These are phyloP conservation scores for Tilletia caries DNA, from an alignment of 1,284 basidiomycete species.

Conservation along the genomic window DNA sequence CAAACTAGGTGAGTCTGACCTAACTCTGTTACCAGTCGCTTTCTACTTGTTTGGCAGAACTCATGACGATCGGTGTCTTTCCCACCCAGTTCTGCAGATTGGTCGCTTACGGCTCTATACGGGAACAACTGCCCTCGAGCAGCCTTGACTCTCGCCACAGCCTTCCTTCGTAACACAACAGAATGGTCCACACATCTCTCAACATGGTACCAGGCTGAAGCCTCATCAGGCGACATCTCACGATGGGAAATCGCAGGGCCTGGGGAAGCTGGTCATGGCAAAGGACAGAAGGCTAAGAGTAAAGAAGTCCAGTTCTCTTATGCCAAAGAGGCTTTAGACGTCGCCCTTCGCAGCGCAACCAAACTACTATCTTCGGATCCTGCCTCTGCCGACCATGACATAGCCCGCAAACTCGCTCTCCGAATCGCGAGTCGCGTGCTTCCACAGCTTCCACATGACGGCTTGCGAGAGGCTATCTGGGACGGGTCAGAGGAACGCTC, in stretches of 20 bases:
- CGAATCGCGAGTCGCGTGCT: neutral
- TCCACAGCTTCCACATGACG: neutral
- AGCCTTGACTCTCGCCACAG: neutral
- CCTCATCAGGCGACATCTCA: neutral
- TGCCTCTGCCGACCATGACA: too few species aligned
- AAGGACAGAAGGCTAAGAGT: neutral
- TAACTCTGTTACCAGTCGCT: neutral
- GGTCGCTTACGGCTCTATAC: neutral
- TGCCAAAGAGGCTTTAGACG: neutral
- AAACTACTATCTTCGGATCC: neutral
- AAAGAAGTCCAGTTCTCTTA: neutral
- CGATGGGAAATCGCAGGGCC: neutral
- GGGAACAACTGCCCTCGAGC: neutral
- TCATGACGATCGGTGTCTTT: too few species aligned
- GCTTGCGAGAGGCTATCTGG: neutral
- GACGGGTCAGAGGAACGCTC: neutral
- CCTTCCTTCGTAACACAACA: neutral
- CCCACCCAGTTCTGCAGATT: neutral
- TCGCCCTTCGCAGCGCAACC: neutral
- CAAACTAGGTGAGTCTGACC: conserved; percentile 7
- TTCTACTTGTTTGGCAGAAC: neutral
- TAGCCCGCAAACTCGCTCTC: neutral
- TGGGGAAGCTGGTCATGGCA: too few species aligned
- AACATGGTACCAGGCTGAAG: neutral
- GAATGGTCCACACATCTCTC: neutral